Evolutionary conservation across 2,329 filamentous ascomycete genomes (phyloP), one percentile per base, ranked within the genome.

Genomic region (Periconia digitata): DNA sequence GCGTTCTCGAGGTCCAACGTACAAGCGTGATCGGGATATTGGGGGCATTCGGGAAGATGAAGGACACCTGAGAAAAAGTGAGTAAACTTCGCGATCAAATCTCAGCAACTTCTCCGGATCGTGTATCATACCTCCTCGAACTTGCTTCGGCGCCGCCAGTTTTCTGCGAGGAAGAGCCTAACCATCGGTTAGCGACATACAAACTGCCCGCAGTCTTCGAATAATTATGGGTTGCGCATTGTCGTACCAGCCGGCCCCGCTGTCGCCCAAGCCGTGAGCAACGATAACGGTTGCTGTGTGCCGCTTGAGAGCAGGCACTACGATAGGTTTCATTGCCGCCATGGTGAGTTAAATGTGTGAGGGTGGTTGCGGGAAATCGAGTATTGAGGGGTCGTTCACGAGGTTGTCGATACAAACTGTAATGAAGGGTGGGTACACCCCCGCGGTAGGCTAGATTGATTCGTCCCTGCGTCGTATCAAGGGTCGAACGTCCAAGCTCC

Each of bases 211-310:
- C 22, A 44, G 27, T 18, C 21, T 27, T 13, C 20, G 35, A 22
- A 21, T 16, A 16, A 21, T 17, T 16, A 13, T 13, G 16, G 18
- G 3, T 4, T 38, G 21, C 6, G 13, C 21, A 41, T 16, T 16
- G 38, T 58, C 69, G 62, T 72, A 85, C 92, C 89, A 92, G 59
- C 89, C 89, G 58, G 83, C 78, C 37, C 87, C 89, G 23, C 72
- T 76, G 69, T 97, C 94, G 54, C 94, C 94, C 34, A 99, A 79
- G 13, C 94, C 94, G 71, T 99, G 94, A 44, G 89, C 81, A 73
- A 96, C 91, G 64, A 99, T 97, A 63, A 97, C 87, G 3, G 92
- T 96, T 20, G 91, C 91, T 32, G 94, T 96, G 74, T 97, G 94
- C 67, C 84, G 84, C 67, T 83, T 88, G 27, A 89, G 76, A 35